A percentile compares a stretch with the other conserved stretches of the same genome.
phyloP scores from a whole-genome alignment of 495 filamentous ascomycete genomes.

The Neurospora sp. region DNA sequence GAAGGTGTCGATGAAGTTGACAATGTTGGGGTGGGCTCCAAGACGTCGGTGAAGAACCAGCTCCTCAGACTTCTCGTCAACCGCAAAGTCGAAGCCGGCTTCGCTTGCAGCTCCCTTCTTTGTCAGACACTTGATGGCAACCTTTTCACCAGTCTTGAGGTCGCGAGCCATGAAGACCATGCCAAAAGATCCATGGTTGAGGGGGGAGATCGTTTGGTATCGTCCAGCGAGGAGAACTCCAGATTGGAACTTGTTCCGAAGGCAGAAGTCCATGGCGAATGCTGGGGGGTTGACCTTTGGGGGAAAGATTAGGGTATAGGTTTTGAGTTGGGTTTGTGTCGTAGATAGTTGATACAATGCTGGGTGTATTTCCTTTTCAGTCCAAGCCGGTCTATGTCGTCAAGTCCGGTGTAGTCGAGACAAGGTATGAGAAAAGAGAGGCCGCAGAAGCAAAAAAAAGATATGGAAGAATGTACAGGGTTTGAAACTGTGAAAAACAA shows the following conservation, averaged over 20 bases:
- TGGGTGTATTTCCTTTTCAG: slow-evolving; percentile 16
- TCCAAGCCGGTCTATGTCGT: slow-evolving; percentile 34
- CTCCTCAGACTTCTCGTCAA: slow-evolving; percentile 84
- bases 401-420: slow-evolving; percentile 20
- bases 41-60: slow-evolving; percentile 70
- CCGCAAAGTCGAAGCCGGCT: slow-evolving; percentile 43
- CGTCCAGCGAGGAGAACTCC: slow-evolving; percentile 73
- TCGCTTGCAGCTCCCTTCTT: slow-evolving; percentile 55
- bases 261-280: slow-evolving; percentile 59
- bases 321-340: slow-evolving; percentile 3
- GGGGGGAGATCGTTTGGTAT: slow-evolving; percentile 80
- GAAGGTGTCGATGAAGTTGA: slow-evolving; percentile 85
- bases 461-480: slow-evolving; percentile 33
- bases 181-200: slow-evolving; percentile 97
- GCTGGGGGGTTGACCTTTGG: slow-evolving; percentile 17
- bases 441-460: slow-evolving; percentile 12
- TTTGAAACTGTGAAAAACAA: slow-evolving; percentile 36
- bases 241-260: slow-evolving; percentile 61
- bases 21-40: slow-evolving; percentile 77
- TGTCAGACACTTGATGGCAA: slow-evolving; percentile 90
- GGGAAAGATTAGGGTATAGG: slow-evolving; percentile 19
- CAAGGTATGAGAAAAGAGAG: slow-evolving; percentile 10
- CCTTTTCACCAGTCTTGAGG: slow-evolving; percentile 57
- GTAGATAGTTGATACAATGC: slow-evolving; percentile 25
- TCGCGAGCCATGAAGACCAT: slow-evolving; percentile 94